Conservation (phyloP, 805 yeast genomes). For the Kodamaea neixiangensis region DNA sequence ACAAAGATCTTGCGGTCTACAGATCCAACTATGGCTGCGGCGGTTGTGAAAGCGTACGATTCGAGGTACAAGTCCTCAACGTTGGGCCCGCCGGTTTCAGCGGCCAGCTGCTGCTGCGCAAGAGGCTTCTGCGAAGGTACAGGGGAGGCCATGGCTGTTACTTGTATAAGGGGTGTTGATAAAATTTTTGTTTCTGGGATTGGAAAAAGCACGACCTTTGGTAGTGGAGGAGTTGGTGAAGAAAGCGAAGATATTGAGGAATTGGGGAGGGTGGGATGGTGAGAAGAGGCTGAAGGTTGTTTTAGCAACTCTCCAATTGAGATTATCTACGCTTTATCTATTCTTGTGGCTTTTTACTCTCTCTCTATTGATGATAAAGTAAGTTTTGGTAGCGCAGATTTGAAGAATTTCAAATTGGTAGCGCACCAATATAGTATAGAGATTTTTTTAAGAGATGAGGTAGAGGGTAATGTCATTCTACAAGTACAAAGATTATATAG, state of each 20-base stretch:
- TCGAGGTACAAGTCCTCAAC: conserved; percentile 66
- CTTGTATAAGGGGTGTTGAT: conserved; percentile 4
- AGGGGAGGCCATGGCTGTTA: conserved; percentile 10
- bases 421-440: background rate
- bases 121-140: conserved; percentile 5
- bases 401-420: background rate
- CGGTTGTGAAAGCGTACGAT: conserved; percentile 81
- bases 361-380: background rate
- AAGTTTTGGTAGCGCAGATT: background rate
- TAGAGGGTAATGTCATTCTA: conserved; percentile 35
- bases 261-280: too few species aligned
- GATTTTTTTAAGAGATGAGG: background rate
- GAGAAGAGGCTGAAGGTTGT: too few species aligned
- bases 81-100: conserved; percentile 29
- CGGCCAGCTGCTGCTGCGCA: background rate
- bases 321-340: too few species aligned
- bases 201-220: conserved; percentile 4
- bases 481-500: conserved; percentile 63
- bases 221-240: background rate
- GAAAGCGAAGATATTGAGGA: too few species aligned
- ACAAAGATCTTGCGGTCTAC: conserved; percentile 84
- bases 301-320: too few species aligned
- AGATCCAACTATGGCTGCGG: conserved; percentile 87
- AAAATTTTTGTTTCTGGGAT: conserved; percentile 5
- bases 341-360: too few species aligned